Base-by-base conservation (phyloP, 2,329 filamentous ascomycete genomes). In the Colletotrichum orchidophilum region DNA sequence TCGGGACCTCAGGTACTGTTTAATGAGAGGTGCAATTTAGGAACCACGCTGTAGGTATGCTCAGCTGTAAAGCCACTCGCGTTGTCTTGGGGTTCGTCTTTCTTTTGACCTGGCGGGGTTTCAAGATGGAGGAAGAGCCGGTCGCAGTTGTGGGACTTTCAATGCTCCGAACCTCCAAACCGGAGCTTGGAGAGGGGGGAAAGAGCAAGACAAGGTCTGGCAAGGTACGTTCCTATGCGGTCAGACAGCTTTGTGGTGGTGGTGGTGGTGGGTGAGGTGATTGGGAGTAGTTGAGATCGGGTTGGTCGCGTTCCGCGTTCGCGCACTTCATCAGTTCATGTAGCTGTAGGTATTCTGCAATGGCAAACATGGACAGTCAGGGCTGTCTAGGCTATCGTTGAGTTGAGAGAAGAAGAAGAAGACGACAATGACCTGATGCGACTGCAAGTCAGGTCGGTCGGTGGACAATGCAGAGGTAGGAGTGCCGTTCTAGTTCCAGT, bases 61-160 rank as follows among this genome's bases (percentile, higher is more conserved):
- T 50, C 21, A 46, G 39, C 39, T 46, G 18, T 15, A 18, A 46
- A 8, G 18, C 11, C 18, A 18, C 18, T 46, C 6, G n/a, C n/a
- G 46, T 12, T 42, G 54, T 31, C 12, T 11, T 15, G 54, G 18
- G 27, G 3, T 29, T 31, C 33, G 29, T 21, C 26, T 29, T 39
- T 49, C 27, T 31, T 21, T 60, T 52, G 61, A 63, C 70, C 77
- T 76, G 76, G 76, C 75, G 76, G 77, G 77, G 77, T 78, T 78
- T 79, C 77, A 79, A 76, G 74, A 77, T 77, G 73, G 50, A 72
- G 27, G 35, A 50, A 57, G 66, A 60, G 59, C 53, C 66, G 70
- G 70, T 72, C 66, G 61, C 70, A 71, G 70, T 57, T 49, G 66
- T 72, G 70, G 54, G 61, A 70, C 66, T 61, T 35, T 72, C 60